Conservation (phyloP, 2,329 filamentous ascomycete genomes). For the Talaromyces sp. region DNA sequence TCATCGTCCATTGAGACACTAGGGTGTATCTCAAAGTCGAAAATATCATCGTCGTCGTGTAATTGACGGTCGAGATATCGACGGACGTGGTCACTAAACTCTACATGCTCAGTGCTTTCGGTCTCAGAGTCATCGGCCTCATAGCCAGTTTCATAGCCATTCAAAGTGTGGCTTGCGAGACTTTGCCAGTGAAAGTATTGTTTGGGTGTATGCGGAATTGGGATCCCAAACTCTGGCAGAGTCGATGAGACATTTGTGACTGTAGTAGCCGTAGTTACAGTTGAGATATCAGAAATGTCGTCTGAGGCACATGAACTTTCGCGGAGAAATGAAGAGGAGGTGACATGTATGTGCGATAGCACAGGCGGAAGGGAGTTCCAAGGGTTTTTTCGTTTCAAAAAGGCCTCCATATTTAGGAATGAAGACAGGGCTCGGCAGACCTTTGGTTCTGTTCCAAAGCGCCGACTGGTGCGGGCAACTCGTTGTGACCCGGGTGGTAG, state of each 20-base stretch:
- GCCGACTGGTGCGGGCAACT: background rate
- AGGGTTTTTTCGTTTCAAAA: constrained; percentile 23
- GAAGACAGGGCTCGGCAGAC: background rate
- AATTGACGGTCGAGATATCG: constrained; percentile 9
- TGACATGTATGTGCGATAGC: constrained; percentile 29
- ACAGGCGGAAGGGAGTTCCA: constrained; percentile 36
- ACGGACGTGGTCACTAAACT: constrained; percentile 7
- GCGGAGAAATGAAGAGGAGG: constrained; percentile 29
- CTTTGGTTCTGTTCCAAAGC: background rate
- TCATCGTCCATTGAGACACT: constrained; percentile 12
- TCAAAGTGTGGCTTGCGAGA: constrained; percentile 3
- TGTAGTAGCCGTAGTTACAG: constrained; percentile 19
- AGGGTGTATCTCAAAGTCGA: constrained; percentile 8
- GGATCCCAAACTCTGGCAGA: constrained; percentile 16
- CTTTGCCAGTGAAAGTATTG: constrained; percentile 15
- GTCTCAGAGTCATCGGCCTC: constrained; percentile 30
- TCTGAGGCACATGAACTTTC: constrained; percentile 38
- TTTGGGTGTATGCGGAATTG: constrained; percentile 22
- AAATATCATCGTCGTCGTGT: constrained; percentile 10
- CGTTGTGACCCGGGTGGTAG: background rate
- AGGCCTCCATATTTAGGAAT: constrained; percentile 21
- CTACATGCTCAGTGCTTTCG: constrained; percentile 18
- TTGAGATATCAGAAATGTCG: constrained; percentile 31
- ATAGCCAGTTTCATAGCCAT: constrained; percentile 34
- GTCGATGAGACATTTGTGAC: constrained; percentile 20